These are phyloP conservation scores for Grosmannia huntii DNA, from an alignment of 2,329 filamentous ascomycete species.

Conservation along the genomic window DNA sequence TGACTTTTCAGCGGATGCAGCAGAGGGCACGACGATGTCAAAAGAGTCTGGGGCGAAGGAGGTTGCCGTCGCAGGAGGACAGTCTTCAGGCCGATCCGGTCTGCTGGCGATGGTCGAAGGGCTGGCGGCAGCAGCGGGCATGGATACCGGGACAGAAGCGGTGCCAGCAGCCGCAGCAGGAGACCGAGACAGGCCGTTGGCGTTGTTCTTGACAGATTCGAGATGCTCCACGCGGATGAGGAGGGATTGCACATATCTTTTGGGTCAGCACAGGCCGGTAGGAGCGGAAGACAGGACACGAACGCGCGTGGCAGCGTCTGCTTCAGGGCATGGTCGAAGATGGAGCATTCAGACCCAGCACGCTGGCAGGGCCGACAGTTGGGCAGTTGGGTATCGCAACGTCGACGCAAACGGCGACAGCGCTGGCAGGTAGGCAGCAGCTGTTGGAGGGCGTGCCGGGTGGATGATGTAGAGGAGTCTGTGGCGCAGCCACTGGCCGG, in stretches of 20 bases:
- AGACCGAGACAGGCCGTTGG: neutral
- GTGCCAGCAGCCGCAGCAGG: no score
- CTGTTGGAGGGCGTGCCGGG: slow-evolving; percentile 6
- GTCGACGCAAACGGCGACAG: slow-evolving; percentile 10
- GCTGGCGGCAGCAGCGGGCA: neutral
- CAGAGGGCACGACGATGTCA: slow-evolving; percentile 9
- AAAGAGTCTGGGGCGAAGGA: neutral
- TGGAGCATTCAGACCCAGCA: slow-evolving; percentile 7
- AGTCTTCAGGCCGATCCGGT: neutral
- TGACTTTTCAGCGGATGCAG: neutral
- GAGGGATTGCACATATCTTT: slow-evolving; percentile 9
- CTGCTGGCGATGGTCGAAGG: neutral
- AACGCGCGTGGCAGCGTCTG: slow-evolving; percentile 9
- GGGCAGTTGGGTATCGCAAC: slow-evolving; percentile 11
- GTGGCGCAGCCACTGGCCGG: neutral
- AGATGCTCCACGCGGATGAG: slow-evolving; percentile 9
- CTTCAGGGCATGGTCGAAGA: slow-evolving; percentile 11
- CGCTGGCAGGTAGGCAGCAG: slow-evolving; percentile 11
- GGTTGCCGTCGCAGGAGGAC: neutral
- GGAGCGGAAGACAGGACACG: neutral
- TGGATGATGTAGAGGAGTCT: neutral
- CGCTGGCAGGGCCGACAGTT: slow-evolving; percentile 8
- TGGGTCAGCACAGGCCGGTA: neutral
- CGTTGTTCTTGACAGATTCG: slow-evolving; percentile 5
- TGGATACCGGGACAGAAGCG: neutral